Base-by-base conservation (phyloP, 306 rosid species). In the Rosa lucieae region DNA sequence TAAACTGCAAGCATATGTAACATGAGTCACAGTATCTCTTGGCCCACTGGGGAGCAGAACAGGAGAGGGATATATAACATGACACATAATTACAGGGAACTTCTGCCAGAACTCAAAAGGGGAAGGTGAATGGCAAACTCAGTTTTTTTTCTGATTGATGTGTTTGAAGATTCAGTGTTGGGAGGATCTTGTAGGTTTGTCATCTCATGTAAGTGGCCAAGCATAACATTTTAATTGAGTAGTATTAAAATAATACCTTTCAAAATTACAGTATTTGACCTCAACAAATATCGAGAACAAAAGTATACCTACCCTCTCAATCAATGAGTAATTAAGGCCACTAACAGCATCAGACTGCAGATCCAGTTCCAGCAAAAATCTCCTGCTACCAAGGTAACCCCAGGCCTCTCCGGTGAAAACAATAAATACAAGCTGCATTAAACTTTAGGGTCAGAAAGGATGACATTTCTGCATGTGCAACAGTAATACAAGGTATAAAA, bases 311-410 rank as follows among this genome's bases (percentile, higher is more conserved):
- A 92, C 98, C 97, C 42, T 87, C 79, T 94, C 98, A 78, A 94
- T 86, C 82, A 85, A 83, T 77, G 92, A 86, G 70, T 47, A 79
- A 85, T 89, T 56, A 70, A 94, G 97, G 74, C 98, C 98, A 67
- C 65, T 84, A 80, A 94, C 97, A 83, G 92, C 88, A 85, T 90
- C 93, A 18, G 98, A 92, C 81, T 89, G 93, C 79, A 86, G 82
- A 87, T 90, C 97, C 79, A 94, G 97, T 85, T 94, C 98, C 37
- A 49, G 88, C 83, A 90, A 85, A 85, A 94, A 94, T 78, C 97
- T 92, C 87, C 98, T 83, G 81, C 98, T 94, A 81, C 98, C 98
- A 78, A 94, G 97, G 89, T 92, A 94, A 65, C 97, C 98, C 98
- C 98, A 94, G 13, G 90, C 82, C 82, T 94, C 98, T 58, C 98